Percentiles rank a stretch among this genome's conserved stretches.
phyloP scores from a whole-genome alignment of 768 basidiomycete species.

The Goffeauzyma gilvescens region DNA sequence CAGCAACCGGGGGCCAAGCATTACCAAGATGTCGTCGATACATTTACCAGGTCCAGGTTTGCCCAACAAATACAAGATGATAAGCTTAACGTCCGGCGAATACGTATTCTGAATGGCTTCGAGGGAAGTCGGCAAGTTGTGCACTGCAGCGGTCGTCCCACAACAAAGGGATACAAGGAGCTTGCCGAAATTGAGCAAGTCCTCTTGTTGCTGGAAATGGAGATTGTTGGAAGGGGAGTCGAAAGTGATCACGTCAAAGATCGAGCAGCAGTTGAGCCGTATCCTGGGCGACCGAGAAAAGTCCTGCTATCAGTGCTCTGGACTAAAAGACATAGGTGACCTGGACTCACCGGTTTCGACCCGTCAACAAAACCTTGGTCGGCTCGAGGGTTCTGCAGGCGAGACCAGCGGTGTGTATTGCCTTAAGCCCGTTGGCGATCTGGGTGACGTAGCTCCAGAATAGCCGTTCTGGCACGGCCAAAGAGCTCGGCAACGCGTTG shows the following conservation, averaged over 20 bases:
- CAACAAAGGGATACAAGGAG: conserved; percentile 65
- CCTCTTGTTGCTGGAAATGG: conserved; percentile 59
- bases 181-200: conserved; percentile 66
- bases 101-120: conserved; percentile 58
- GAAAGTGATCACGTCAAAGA: conserved; percentile 66
- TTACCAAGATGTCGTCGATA: conserved; percentile 61
- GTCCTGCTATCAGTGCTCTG: neutral
- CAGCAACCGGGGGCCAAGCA: conserved; percentile 50
- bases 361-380: conserved; percentile 70
- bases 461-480: conserved; percentile 52
- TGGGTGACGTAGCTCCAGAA: conserved; percentile 89
- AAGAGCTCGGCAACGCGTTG: conserved; percentile 33
- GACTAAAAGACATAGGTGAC: no score
- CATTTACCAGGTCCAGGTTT: conserved; percentile 51
- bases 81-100: conserved; percentile 60
- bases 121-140: conserved; percentile 49
- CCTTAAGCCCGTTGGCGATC: conserved; percentile 67
- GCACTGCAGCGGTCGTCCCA: conserved; percentile 45
- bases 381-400: conserved; percentile 67
- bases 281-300: conserved; percentile 39
- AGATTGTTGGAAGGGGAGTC: conserved; percentile 47
- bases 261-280: conserved; percentile 67
- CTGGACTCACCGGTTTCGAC: conserved; percentile 62
- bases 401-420: conserved; percentile 59
- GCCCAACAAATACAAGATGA: conserved; percentile 52